Evolutionary conservation across 148 eudicot species (phyloP).

Genomic region (Rhododendron vialii): DNA sequence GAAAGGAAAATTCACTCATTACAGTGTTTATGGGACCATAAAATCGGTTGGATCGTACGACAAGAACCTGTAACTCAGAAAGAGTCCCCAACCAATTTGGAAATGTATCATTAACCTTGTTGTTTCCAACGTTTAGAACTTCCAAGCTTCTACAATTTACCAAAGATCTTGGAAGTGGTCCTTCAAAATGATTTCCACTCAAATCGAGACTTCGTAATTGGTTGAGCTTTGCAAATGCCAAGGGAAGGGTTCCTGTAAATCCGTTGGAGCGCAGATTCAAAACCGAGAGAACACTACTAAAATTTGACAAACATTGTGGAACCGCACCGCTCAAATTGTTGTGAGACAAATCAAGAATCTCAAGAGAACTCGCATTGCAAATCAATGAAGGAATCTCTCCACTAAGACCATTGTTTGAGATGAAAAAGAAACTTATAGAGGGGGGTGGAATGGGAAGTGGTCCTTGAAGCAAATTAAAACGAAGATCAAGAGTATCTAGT

Average conservation of each 20-base stretch:
- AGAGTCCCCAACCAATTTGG: conserved; percentile 25
- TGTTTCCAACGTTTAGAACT: conserved; percentile 40
- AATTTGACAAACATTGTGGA: conserved; percentile 11
- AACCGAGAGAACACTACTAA: conserved; percentile 6
- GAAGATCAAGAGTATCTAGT: background rate
- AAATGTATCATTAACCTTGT: conserved; percentile 27
- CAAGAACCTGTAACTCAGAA: conserved; percentile 27
- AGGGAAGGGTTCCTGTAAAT: conserved; percentile 12
- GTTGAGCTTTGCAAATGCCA: background rate
- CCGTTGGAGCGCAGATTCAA: conserved; percentile 8
- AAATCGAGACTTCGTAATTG: background rate
- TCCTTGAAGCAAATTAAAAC: background rate
- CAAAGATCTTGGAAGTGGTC: conserved; percentile 29
- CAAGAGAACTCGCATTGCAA: conserved; percentile 8
- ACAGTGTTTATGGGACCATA: conserved; percentile 17
- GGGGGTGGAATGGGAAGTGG: background rate
- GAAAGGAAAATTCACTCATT: background rate
- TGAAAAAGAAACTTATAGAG: background rate
- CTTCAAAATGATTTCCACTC: conserved; percentile 19
- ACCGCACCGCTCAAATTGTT: conserved; percentile 23
- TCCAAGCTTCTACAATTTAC: conserved; percentile 20
- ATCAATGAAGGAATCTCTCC: conserved; percentile 33
- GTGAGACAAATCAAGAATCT: conserved; percentile 18
- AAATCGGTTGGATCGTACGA: conserved; percentile 26
- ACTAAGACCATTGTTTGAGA: background rate